Conservation (phyloP, 2,329 filamentous ascomycete species). For the Fusarium sp. region DNA sequence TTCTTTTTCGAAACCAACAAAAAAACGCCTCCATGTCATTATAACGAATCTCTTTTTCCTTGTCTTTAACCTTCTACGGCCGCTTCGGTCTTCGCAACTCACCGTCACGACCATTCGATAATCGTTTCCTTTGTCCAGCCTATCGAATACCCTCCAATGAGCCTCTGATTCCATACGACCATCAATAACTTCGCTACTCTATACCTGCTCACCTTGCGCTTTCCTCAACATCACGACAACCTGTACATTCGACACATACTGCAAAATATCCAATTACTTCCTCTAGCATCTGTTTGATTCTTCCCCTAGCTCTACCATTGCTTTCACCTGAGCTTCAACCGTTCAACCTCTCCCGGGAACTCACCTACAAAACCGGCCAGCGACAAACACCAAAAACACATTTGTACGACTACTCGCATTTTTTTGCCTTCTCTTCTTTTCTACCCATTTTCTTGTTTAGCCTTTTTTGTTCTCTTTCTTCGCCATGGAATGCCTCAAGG, state of each 20-base stretch:
- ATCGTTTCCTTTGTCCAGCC: constrained; percentile 57
- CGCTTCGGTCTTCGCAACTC: constrained; percentile 50
- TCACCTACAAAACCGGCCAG: constrained; percentile 34
- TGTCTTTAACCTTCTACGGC: constrained; percentile 52
- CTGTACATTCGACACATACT: constrained; percentile 55
- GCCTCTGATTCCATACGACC: constrained; percentile 58
- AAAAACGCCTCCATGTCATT: constrained; percentile 59
- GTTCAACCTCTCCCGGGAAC: constrained; percentile 19
- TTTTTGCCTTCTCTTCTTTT: constrained; percentile 37
- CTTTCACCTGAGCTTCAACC: constrained; percentile 33
- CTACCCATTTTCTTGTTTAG: constrained; percentile 34
- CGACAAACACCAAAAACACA: constrained; percentile 42
- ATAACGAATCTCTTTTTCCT: constrained; percentile 60
- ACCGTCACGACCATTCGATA: constrained; percentile 53
- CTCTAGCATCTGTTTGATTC: constrained; percentile 29
- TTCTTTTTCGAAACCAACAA: constrained; percentile 48
- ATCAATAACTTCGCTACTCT: constrained; percentile 44
- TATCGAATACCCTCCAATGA: constrained; percentile 58
- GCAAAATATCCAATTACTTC: constrained; percentile 37
- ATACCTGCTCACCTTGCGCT: constrained; percentile 44
- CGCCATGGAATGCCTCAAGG: constrained; percentile 86
- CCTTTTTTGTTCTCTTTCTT: constrained; percentile 33
- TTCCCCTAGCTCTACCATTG: constrained; percentile 34
- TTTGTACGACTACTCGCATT: constrained; percentile 52
- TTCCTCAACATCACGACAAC: constrained; percentile 43